A percentile compares a stretch with the other conserved stretches of the same genome.
phyloP scores from a whole-genome alignment of 1,284 basidiomycete genomes.

The Tilletia horrida region DNA sequence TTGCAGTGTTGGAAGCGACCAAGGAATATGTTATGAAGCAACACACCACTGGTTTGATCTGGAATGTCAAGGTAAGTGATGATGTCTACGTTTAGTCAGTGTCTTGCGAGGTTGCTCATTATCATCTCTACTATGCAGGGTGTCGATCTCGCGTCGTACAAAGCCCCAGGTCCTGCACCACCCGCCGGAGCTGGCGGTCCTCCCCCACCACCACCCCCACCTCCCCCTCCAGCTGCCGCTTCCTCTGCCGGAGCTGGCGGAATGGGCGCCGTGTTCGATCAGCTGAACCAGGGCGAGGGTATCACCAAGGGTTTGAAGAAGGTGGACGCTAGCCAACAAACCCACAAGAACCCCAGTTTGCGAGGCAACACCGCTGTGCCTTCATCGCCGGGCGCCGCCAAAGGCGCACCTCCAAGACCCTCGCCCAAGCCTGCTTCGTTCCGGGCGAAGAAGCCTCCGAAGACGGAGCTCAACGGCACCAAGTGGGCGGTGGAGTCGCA shows the following conservation, averaged over 20 bases:
- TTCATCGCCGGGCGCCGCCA: slow-evolving; percentile 15
- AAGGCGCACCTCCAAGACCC: slow-evolving; percentile 38
- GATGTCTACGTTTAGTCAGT: slow-evolving; percentile 60
- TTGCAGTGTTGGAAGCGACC: slow-evolving; percentile 71
- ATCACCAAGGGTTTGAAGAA: slow-evolving; percentile 88
- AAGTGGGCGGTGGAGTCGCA: slow-evolving; percentile 97
- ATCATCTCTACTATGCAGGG: slow-evolving; percentile 32
- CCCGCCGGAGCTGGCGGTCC: slow-evolving; percentile 57
- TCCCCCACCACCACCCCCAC: slow-evolving; percentile 58
- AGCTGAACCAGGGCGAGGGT: slow-evolving; percentile 83
- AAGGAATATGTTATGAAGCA: slow-evolving; percentile 80
- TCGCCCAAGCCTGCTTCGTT: slow-evolving; percentile 40
- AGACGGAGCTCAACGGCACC: slow-evolving; percentile 82
- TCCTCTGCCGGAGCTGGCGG: slow-evolving; percentile 60
- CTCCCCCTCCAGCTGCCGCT: slow-evolving; percentile 57
- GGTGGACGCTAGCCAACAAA: slow-evolving; percentile 94
- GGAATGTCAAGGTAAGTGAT: slow-evolving; percentile 72
- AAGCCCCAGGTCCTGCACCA: slow-evolving; percentile 23
- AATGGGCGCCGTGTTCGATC: slow-evolving; percentile 82
- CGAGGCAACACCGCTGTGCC: slow-evolving; percentile 63
- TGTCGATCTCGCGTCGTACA: slow-evolving; percentile 32
- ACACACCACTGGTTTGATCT: slow-evolving; percentile 80
- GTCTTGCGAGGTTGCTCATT: slow-evolving; percentile 58
- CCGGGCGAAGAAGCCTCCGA: slow-evolving; percentile 77
- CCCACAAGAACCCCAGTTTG: slow-evolving; percentile 93